Evolutionary conservation across 192 early-diverging fungal genomes (phyloP).

Genomic region (Podila minutissima): DNA sequence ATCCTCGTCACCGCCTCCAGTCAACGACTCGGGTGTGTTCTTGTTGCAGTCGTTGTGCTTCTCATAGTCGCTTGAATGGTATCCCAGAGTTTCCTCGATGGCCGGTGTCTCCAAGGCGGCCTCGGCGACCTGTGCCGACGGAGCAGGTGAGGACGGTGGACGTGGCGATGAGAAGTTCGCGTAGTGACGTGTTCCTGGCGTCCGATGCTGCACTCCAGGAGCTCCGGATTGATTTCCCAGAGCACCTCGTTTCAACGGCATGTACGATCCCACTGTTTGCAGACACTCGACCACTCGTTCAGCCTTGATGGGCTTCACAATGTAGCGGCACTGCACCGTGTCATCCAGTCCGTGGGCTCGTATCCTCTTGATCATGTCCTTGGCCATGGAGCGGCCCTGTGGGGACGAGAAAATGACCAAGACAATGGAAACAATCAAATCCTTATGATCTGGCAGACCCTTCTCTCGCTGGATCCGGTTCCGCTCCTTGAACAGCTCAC

Average conservation of each 20-base stretch:
- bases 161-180: too few relatives aligned
- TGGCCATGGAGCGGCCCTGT: slow-evolving; percentile 44
- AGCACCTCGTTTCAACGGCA: slow-evolving; percentile 5
- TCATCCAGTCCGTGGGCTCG: slow-evolving; percentile 29
- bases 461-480: slow-evolving; percentile 10
- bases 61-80: slow-evolving; percentile 32
- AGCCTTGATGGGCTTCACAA: slow-evolving; percentile 50
- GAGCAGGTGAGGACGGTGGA: too few relatives aligned
- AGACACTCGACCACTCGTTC: slow-evolving; percentile 48
- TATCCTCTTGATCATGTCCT: slow-evolving; percentile 41
- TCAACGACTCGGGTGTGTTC: slow-evolving; percentile 22
- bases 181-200: too few relatives aligned
- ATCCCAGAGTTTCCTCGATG: slow-evolving; percentile 9
- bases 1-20: too few relatives aligned
- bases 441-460: slow-evolving; percentile 9
- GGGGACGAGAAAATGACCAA: slow-evolving; percentile 48
- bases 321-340: slow-evolving; percentile 20
- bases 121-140: too few relatives aligned
- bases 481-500: slow-evolving; percentile 17
- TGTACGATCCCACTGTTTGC: slow-evolving; percentile 25
- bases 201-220: too few relatives aligned
- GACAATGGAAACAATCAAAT: slow-evolving; percentile 36
- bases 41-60: slow-evolving; percentile 32
- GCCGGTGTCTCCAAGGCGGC: too few relatives aligned
- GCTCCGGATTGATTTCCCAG: neutral